These are phyloP conservation scores for Trichoderma endophyticum DNA, from an alignment of 2,329 filamentous ascomycete species.

Conservation along the genomic window DNA sequence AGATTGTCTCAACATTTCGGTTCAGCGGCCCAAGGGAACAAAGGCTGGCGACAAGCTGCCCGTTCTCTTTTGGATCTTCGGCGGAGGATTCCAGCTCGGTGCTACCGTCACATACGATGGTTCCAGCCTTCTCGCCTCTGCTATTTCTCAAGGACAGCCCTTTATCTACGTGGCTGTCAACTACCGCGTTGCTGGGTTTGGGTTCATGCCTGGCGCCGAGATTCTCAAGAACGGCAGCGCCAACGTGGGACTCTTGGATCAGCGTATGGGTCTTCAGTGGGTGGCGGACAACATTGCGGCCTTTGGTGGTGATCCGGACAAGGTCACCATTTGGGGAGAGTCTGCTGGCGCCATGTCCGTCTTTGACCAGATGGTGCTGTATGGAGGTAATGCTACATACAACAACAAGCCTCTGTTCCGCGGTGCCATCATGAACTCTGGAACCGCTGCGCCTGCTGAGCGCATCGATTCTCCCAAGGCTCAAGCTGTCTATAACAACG, in stretches of 20 bases:
- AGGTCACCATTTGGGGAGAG: constrained; percentile 78
- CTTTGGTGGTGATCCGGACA: constrained; percentile 76
- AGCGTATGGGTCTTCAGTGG: constrained; percentile 71
- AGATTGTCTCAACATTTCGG: constrained; percentile 61
- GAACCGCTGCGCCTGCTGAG: constrained; percentile 59
- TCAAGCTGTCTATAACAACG: constrained; percentile 61
- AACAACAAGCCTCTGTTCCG: constrained; percentile 73
- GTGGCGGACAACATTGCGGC: constrained; percentile 71
- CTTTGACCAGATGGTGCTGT: constrained; percentile 71
- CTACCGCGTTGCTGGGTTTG: constrained; percentile 72
- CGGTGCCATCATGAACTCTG: constrained; percentile 75
- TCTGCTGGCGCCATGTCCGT: constrained; percentile 70
- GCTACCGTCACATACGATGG: constrained; percentile 53
- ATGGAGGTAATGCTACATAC: constrained; percentile 69
- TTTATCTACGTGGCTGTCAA: constrained; percentile 76
- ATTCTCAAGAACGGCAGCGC: constrained; percentile 63
- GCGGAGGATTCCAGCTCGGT: constrained; percentile 61
- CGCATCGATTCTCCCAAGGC: constrained; percentile 63
- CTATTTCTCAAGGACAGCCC: constrained; percentile 44
- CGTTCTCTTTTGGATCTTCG: constrained; percentile 69
- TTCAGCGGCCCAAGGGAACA: constrained; percentile 58
- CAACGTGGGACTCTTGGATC: constrained; percentile 71
- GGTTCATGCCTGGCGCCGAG: constrained; percentile 68
- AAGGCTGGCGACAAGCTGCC: constrained; percentile 56
- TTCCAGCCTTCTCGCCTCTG: constrained; percentile 43